phyloP scores from a whole-genome alignment of 257 asterid genomes.

The Solanum habrochaites region DNA sequence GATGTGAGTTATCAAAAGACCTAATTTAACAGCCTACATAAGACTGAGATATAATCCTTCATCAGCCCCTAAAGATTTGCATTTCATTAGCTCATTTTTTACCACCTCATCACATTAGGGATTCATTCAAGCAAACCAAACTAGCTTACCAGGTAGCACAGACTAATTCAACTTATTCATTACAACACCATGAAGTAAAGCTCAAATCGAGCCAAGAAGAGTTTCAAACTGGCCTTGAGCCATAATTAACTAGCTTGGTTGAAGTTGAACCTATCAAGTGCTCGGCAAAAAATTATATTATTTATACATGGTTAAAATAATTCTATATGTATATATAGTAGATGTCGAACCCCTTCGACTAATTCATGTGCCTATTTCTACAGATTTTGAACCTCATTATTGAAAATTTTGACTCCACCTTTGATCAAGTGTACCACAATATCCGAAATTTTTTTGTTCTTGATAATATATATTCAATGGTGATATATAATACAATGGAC shows the following conservation, averaged over 20 bases:
- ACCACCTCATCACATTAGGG: background rate
- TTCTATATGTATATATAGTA: no score
- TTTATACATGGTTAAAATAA: no score
- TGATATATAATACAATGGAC: background rate
- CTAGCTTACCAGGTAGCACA: background rate
- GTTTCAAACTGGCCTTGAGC: background rate
- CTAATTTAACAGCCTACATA: no score
- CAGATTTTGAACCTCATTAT: no score
- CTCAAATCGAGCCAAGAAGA: background rate
- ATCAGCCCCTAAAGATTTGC: background rate
- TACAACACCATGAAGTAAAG: background rate
- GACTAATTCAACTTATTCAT: background rate
- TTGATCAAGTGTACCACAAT: background rate
- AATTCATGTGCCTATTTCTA: no score
- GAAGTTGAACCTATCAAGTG: no score
- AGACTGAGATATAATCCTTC: background rate
- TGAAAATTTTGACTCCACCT: no score
- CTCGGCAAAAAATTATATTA: no score
- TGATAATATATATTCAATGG: background rate
- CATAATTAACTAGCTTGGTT: background rate
- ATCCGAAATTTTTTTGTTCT: background rate
- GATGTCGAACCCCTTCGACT: no score
- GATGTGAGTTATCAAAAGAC: no score
- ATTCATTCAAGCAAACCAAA: background rate
- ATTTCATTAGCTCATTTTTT: background rate